Evolutionary conservation across 140 eudicot genomes (phyloP), one percentile per base, ranked within the genome.

Genomic region (Stevia rebaudiana): DNA sequence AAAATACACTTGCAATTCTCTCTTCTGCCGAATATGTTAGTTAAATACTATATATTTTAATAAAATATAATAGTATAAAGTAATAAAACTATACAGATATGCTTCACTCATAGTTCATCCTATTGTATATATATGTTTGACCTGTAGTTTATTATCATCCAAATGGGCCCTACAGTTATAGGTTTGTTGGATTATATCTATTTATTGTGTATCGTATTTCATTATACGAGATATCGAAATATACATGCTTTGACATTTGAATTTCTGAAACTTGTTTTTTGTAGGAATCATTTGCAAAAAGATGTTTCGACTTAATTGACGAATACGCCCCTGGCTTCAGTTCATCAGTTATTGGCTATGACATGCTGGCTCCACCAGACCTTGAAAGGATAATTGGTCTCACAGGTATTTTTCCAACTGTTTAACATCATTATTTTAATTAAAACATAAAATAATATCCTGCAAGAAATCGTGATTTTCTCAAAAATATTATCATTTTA

Each of bases 341-440:
- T 58, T 88, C 97, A 62, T 92, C 99, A 31, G 61, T 92, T 50
- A 79, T 92, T 78, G 99, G 88, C 31, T 92, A 85, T 72, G 99
- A 92, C 83, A 92, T 92, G 99, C 78, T 92, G 84, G 77, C 99
- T 67, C 99, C 99, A 16, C 99, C 98, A 33, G 99, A 92, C 78
- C 97, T 92, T 47, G 99, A 92, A 79, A 85, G 83, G 69, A 89
- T 74, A 72, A 80, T 88, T 53, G 98, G 98, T 65, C 79, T 92
- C 74, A 92, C 98, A 75, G 98, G 98, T 91, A 77, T 17, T 69
- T 31, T 25, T 41, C 46, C 25, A 17, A 63, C 62, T 17, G 59
- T 48, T 58, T 9, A 17, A 17, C 66, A 25, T 54, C 15, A 28
- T 36, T 53, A 30, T 31, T 47, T 13, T n/a, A 39, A 67, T 33